Evolutionary conservation across 1,139 yeast genomes (phyloP), one percentile per base, ranked within the genome.

Genomic region (Nakaseomyces kungkrabaensis): DNA sequence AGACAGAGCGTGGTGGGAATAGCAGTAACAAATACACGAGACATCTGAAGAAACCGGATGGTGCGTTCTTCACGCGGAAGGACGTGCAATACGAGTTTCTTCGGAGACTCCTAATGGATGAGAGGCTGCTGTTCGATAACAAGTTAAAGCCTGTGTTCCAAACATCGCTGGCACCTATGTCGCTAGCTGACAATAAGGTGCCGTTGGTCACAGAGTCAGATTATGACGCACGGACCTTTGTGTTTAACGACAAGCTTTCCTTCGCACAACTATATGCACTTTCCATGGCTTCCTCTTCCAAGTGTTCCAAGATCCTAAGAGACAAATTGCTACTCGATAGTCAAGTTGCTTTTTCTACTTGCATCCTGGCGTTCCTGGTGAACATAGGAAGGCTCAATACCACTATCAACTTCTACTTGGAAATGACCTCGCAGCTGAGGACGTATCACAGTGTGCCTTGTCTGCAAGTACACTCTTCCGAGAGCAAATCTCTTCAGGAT

Each of bases 321-420:
- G 96, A 89, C 58, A 77, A 95, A 56, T 69, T 92, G 45, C 68
- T 84, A 47, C 70, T 72, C 51, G 88, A 85, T 54, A 75, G 74
- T 52, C 78, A 78, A 44, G 75, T 78, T 68, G 86, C 87, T 2
- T 73, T 79, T 47, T 80, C 88, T 13, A 88, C 88, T 47, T 86
- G 89, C 48, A 81, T 87, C 75, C 83, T 88, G 32, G 87, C 96
- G 56, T 69, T 92, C 43, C 73, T 92, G 55, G 97, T 92, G 29
- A 92, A 92, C 64, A 81, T 89, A 45, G 97, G 97, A 4, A 74
- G 97, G 56, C 82, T 92, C 81, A 92, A 92, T 69, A 92, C 98
- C 1, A 92, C 97, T 4, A 82, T 92, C 49, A 90, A 90, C 67
- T 92, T 90, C 64, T 95, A 88, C 50, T 89, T 95, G n/a, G 97